Evolutionary conservation across 805 yeast genomes (phyloP), one percentile per base, ranked within the genome.

Genomic region (Cyberlindnera sargentensis): DNA sequence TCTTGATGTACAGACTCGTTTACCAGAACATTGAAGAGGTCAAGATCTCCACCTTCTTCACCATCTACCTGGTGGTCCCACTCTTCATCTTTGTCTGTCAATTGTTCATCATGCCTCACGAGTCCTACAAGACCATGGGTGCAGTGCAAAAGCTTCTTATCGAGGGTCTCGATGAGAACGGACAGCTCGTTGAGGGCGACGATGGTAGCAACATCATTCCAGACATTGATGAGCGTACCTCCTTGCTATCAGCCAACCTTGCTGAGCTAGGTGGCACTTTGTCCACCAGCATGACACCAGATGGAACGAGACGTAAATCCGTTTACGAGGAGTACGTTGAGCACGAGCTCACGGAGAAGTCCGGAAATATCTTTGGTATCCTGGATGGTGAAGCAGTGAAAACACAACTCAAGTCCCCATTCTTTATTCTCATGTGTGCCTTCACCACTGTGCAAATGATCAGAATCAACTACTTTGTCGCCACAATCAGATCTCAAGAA

Each of bases 371-470:
- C 7, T 86, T 84, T 64, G 96, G 96, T 11, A 75, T 82, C 10
- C 64, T 90, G 61, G 96, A 91, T 61, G 84, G 82, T 4, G 63
- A 67, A 37, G 47, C 78, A 1, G 73, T 77, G 6, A 43, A 47
- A 6, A 68, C 64, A 31, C 86, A 80, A 55, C 64, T 79, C 47
- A 64, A 59, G 37, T 60, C 67, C 6, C 68, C 84, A 4, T 88
- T 96, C 93, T 91, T 89, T 60, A 57, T 72, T 39, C 64, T 89
- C 44, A 84, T 88, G 84, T 76, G 86, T 26, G 57, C 77, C 2
- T 86, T 89, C 62, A 84, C 96, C 5, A 76, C 90, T 3, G 74
- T 90, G 45, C 95, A 88, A 62, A 90, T 90, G 96, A 72, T 91
- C 36, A 72, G 97, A 60, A 82, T 90, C 52, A 90, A 90, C 67